phyloP scores from a whole-genome alignment of 805 yeast genomes.

The Ogataea minuta region DNA sequence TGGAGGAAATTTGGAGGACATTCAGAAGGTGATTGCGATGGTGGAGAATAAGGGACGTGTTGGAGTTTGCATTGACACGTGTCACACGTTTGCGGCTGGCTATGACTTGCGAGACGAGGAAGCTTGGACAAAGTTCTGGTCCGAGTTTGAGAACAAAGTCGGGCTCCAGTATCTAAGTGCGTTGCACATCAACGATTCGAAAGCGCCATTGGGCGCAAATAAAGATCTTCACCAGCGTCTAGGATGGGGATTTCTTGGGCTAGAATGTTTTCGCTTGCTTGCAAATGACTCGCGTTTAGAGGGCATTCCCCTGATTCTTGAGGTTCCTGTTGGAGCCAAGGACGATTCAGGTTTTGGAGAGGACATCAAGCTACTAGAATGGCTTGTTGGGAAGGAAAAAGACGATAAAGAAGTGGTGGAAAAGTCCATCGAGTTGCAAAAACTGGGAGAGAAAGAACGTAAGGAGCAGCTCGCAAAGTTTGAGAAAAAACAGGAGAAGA shows the following conservation, averaged over 20 bases:
- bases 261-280: slow-evolving; percentile 76
- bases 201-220: slow-evolving; percentile 87
- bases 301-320: slow-evolving; percentile 76
- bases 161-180: slow-evolving; percentile 77
- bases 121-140: slow-evolving; percentile 67
- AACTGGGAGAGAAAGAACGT: slow-evolving; percentile 66
- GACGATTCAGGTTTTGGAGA: slow-evolving; percentile 70
- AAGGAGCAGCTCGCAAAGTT: slow-evolving; percentile 64
- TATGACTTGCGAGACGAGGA: slow-evolving; percentile 72
- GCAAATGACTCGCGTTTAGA: slow-evolving; percentile 66
- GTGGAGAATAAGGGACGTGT: slow-evolving; percentile 80
- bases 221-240: slow-evolving; percentile 88
- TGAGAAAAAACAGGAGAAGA: slow-evolving; percentile 57
- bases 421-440: slow-evolving; percentile 49
- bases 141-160: slow-evolving; percentile 64
- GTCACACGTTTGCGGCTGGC: slow-evolving; percentile 96
- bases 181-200: slow-evolving; percentile 90
- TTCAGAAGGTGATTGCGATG: slow-evolving; percentile 68
- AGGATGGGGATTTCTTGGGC: slow-evolving; percentile 86
- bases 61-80: slow-evolving; percentile 96
- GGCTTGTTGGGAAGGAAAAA: slow-evolving; percentile 59
- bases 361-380: slow-evolving; percentile 79
- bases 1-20: slow-evolving; percentile 77
- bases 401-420: slow-evolving; percentile 56
- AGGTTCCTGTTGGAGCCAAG: slow-evolving; percentile 69